phyloP scores from a whole-genome alignment of 208 protist genomes.

The Acanthamoeba healyi region DNA sequence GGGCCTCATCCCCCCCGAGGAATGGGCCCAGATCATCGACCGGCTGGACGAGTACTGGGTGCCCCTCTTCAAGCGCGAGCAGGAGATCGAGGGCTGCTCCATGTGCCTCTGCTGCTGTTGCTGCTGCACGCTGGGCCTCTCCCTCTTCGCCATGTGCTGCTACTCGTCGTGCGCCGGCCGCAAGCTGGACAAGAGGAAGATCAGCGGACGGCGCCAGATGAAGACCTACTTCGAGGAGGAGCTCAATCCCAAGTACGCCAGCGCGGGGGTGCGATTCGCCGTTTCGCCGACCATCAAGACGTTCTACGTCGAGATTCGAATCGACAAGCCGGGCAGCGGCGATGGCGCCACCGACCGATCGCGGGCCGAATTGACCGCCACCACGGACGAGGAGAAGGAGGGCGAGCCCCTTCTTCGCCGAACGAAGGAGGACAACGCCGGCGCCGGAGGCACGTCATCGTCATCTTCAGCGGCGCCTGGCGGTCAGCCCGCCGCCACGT shows the following conservation, averaged over 20 bases:
- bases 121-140: slow-evolving; percentile 39
- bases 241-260: slow-evolving; percentile 7
- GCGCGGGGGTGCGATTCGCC: not conserved
- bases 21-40: slow-evolving; percentile 57
- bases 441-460: not conserved
- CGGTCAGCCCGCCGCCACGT: not conserved
- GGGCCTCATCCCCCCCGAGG: slow-evolving; percentile 10
- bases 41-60: slow-evolving; percentile 37
- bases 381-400: slow-evolving; percentile 14
- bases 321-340: not conserved
- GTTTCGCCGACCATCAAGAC: slow-evolving; percentile 39
- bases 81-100: slow-evolving; percentile 54
- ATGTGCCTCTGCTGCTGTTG: slow-evolving; percentile 60
- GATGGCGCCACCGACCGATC: not conserved
- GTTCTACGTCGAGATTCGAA: slow-evolving; percentile 62
- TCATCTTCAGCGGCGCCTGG: not conserved
- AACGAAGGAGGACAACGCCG: not conserved
- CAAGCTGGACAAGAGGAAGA: slow-evolving; percentile 1
- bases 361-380: not conserved
- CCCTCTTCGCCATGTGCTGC: slow-evolving; percentile 55
- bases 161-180: slow-evolving; percentile 21
- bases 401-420: slow-evolving; percentile 28
- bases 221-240: slow-evolving; percentile 63
- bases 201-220: not conserved
- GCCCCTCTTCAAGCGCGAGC: slow-evolving; percentile 23